A percentile compares a stretch with the other conserved stretches of the same genome.
Evolutionary conservation across 192 early-diverging fungal genomes (phyloP).

Genomic region (Haplosporangium gracile): DNA sequence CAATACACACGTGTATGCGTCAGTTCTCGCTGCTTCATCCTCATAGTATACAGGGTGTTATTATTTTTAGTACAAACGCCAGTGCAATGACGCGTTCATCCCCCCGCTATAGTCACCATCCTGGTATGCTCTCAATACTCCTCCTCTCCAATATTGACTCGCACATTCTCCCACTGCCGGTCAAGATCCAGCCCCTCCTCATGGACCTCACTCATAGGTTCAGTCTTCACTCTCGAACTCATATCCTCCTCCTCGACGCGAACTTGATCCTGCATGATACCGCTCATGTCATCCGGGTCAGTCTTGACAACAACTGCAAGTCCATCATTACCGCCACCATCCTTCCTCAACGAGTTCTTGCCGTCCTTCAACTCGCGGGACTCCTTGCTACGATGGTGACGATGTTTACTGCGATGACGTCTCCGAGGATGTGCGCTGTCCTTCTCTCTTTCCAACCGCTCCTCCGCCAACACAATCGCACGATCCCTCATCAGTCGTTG

Average conservation of each 20-base stretch:
- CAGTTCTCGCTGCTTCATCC: no score
- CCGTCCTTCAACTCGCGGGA: neutral
- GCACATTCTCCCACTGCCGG: neutral
- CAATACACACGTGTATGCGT: no score
- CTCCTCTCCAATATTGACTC: neutral
- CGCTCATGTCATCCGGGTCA: neutral
- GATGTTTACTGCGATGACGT: neutral
- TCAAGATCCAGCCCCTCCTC: neutral
- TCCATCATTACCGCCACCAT: neutral
- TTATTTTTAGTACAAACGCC: neutral
- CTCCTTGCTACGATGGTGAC: neutral
- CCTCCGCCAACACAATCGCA: constrained; percentile 12
- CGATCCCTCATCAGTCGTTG: constrained; percentile 20
- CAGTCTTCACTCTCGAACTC: neutral
- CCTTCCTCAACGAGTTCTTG: neutral
- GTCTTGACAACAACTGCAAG: neutral
- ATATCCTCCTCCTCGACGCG: neutral
- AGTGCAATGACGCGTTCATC: neutral
- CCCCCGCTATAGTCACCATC: neutral
- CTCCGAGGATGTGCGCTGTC: neutral
- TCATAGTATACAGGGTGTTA: no score
- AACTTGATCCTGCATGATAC: neutral
- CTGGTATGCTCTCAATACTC: neutral
- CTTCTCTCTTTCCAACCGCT: constrained; percentile 21
- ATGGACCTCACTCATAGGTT: neutral